Conservation (phyloP, 345 rosid genomes). For the Arabis hirsuta region DNA sequence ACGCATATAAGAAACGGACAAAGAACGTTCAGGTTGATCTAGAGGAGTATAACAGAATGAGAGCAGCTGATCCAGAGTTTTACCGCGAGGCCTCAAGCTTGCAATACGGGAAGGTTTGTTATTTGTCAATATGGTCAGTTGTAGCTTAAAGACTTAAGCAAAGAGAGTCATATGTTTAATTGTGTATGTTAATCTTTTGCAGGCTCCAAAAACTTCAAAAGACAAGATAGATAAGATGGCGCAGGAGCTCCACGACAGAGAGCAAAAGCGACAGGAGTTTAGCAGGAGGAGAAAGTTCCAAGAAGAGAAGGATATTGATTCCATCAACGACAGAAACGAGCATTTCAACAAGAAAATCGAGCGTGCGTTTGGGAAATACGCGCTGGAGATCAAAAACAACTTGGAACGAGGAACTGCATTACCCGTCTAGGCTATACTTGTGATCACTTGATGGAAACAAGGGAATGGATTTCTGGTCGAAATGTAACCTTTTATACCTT, state of each 20-base stretch:
- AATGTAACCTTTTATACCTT: slow-evolving; percentile 15
- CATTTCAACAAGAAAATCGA: slow-evolving; percentile 99
- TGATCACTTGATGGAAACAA: slow-evolving; percentile 10
- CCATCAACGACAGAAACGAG: slow-evolving; percentile 97
- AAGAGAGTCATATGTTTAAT: neutral
- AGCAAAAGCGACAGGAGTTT: slow-evolving; percentile 73
- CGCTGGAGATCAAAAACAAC: slow-evolving; percentile 93
- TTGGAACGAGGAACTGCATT: slow-evolving; percentile 98
- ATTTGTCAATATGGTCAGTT: slow-evolving; percentile 7
- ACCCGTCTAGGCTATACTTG: slow-evolving; percentile 66
- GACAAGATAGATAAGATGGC: slow-evolving; percentile 89
- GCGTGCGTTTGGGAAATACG: slow-evolving; percentile 94
- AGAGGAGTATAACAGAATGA: slow-evolving; percentile 90
- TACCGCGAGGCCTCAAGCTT: slow-evolving; percentile 95
- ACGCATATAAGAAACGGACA: slow-evolving; percentile 87
- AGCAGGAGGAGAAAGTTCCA: slow-evolving; percentile 90
- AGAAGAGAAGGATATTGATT: slow-evolving; percentile 95
- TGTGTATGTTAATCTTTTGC: slow-evolving; percentile 25
- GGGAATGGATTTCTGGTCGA: slow-evolving; percentile 8
- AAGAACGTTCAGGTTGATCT: slow-evolving; percentile 73
- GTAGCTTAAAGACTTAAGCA: slow-evolving; percentile 6
- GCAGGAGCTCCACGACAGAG: slow-evolving; percentile 78
- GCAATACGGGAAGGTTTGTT: slow-evolving; percentile 84
- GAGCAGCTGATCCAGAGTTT: slow-evolving; percentile 98
- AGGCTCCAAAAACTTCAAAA: slow-evolving; percentile 83